These are phyloP conservation scores for Eucalyptus curtisii DNA, from an alignment of 345 rosid genomes.

Conservation along the genomic window DNA sequence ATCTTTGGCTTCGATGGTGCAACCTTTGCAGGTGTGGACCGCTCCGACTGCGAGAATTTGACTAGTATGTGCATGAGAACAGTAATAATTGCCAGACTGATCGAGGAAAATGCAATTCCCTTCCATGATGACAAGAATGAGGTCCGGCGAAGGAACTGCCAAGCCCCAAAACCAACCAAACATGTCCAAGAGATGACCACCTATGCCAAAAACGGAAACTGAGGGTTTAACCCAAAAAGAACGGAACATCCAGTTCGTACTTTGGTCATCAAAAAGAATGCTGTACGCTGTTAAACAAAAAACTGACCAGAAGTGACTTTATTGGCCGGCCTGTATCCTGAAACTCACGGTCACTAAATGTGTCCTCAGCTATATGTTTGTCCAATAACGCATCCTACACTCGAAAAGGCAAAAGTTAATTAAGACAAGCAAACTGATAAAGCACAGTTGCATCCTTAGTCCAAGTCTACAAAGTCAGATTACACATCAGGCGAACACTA, in stretches of 20 bases:
- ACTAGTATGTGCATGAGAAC: constrained; percentile 76
- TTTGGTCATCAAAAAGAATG: neutral
- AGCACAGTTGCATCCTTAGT: neutral
- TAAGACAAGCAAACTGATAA: neutral
- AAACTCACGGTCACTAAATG: constrained; percentile 49
- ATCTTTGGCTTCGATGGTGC: constrained; percentile 47
- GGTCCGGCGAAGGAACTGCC: constrained; percentile 56
- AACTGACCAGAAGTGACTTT: constrained; percentile 60
- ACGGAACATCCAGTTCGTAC: neutral
- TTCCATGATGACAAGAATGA: constrained; percentile 74
- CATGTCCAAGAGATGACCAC: constrained; percentile 56
- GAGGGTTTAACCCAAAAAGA: neutral
- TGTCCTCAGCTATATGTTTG: constrained; percentile 52
- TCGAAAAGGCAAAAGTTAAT: neutral
- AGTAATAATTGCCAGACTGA: constrained; percentile 45
- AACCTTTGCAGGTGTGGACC: constrained; percentile 70
- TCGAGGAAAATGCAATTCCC: constrained; percentile 41
- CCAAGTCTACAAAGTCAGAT: neutral
- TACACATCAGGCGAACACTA: neutral
- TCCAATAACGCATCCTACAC: constrained; percentile 74
- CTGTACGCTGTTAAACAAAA: neutral
- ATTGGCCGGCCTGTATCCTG: constrained; percentile 60
- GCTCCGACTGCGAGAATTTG: constrained; percentile 75
- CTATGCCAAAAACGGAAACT: constrained; percentile 13
- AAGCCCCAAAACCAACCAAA: constrained; percentile 32